phyloP scores from a whole-genome alignment of 306 rosid species.

The Begonia peltatifolia region DNA sequence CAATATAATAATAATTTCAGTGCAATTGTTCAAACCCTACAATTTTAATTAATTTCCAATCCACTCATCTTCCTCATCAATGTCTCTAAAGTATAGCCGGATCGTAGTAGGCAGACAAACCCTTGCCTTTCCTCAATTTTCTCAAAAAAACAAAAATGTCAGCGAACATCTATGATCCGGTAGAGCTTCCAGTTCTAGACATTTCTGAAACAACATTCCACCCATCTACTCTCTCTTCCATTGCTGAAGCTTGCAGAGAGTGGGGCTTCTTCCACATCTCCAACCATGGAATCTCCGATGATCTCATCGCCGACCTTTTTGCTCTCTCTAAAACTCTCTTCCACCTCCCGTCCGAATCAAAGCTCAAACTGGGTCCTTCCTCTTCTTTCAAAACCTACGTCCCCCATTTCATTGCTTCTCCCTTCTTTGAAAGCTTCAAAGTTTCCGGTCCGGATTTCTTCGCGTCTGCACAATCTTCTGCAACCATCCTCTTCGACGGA shows the following conservation, averaged over 20 bases:
- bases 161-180: background rate
- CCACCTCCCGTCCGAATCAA: conserved; percentile 61
- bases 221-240: conserved; percentile 39
- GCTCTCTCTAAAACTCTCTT: conserved; percentile 40
- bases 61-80: no score
- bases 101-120: no score
- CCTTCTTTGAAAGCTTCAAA: conserved; percentile 86
- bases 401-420: conserved; percentile 94
- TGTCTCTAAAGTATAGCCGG: no score
- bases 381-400: conserved; percentile 66
- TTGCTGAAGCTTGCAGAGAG: conserved; percentile 61
- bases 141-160: background rate
- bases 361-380: conserved; percentile 81
- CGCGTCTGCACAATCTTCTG: conserved; percentile 65
- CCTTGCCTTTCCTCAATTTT: no score
- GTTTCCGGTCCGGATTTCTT: conserved; percentile 67
- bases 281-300: conserved; percentile 86
- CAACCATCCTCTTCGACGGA: conserved; percentile 36
- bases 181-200: conserved; percentile 70
- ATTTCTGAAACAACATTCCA: conserved; percentile 60
- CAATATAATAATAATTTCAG: no score
- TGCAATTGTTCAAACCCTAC: no score
- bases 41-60: no score
- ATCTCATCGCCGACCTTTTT: conserved; percentile 40
- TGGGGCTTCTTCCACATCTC: conserved; percentile 90